Evolutionary conservation across 1,284 basidiomycete species (phyloP).

Genomic region (Puccinia coronata): DNA sequence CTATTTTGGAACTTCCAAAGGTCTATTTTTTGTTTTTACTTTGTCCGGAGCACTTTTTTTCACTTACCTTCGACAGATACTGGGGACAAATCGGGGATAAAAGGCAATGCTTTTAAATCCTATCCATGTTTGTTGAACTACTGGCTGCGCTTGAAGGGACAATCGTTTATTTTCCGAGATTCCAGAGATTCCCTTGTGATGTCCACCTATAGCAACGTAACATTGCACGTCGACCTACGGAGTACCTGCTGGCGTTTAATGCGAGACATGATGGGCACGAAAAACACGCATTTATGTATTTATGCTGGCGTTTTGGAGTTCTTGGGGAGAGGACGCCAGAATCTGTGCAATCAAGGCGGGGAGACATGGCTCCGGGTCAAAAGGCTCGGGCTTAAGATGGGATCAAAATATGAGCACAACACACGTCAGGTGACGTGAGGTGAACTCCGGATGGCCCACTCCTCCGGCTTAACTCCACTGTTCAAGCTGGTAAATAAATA

Average conservation of each 20-base stretch:
- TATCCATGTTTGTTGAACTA: neutral
- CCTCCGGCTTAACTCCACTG: neutral
- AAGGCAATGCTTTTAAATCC: neutral
- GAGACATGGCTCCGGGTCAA: neutral
- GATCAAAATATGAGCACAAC: neutral
- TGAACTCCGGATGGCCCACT: neutral
- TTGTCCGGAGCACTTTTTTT: neutral
- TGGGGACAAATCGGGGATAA: neutral
- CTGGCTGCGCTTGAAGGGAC: neutral
- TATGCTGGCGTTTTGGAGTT: neutral
- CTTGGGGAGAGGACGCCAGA: neutral
- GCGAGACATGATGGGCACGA: neutral
- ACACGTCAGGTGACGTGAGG: neutral
- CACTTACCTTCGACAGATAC: neutral
- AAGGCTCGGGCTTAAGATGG: neutral
- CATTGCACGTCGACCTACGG: neutral
- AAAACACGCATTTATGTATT: neutral
- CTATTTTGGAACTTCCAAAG: neutral
- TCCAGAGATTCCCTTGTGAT: neutral
- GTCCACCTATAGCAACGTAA: neutral
- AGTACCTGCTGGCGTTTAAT: neutral
- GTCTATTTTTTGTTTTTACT: neutral
- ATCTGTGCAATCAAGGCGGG: neutral
- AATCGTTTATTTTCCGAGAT: neutral
- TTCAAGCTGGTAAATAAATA: no score